Conservation (phyloP, 768 basidiomycete species). For the Mycena olivaceomarginata region DNA sequence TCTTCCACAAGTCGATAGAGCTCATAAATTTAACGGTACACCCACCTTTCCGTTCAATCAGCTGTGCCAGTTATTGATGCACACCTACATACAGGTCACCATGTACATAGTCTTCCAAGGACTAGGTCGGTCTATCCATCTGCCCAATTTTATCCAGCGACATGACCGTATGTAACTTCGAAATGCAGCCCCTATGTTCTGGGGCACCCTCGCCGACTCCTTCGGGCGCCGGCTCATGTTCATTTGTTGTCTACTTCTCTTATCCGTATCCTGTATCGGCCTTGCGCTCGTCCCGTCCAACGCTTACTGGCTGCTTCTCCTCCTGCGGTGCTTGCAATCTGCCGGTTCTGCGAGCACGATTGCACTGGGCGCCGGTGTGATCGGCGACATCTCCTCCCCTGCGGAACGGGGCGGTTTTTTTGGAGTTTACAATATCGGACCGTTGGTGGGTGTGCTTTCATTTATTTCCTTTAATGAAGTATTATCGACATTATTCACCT, state of each 20-base stretch:
- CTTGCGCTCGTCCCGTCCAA: constrained; percentile 68
- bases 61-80: no score
- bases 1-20: constrained; percentile 80
- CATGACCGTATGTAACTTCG: no score
- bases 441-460: constrained; percentile 62
- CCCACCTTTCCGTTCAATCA: no score
- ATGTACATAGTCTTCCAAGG: no score
- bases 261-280: constrained; percentile 80
- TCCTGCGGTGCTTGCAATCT: constrained; percentile 89
- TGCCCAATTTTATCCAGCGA: no score
- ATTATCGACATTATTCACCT: not conserved
- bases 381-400: constrained; percentile 85
- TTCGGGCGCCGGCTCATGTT: constrained; percentile 80
- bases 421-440: constrained; percentile 79
- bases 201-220: constrained; percentile 83
- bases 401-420: constrained; percentile 86
- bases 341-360: constrained; percentile 88
- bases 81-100: no score
- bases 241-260: constrained; percentile 76
- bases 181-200: constrained; percentile 75
- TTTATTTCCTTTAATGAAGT: constrained; percentile 12
- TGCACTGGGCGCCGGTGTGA: constrained; percentile 85
- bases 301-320: constrained; percentile 86
- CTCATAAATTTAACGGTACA: constrained; percentile 85
- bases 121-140: no score